Conservation (phyloP, 1,139 yeast species). For the Trichomonascaceae sp. region DNA sequence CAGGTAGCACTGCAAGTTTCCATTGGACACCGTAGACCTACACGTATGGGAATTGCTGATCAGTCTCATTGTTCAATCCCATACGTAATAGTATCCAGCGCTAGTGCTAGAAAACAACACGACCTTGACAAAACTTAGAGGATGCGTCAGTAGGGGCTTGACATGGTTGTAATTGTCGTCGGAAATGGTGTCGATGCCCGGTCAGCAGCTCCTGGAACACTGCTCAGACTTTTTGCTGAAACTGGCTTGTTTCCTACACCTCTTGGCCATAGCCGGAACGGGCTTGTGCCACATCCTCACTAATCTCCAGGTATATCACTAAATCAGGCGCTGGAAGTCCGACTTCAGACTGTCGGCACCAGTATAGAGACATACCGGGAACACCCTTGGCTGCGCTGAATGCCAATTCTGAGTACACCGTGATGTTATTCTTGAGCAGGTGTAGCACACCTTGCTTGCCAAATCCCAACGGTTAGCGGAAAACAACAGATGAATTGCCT, state of each 20-base stretch:
- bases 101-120: too few relatives aligned
- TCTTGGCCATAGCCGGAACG: slow-evolving; percentile 89
- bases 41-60: too few relatives aligned
- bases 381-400: slow-evolving; percentile 68
- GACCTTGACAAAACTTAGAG: too few relatives aligned
- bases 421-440: slow-evolving; percentile 38
- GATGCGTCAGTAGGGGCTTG: too few relatives aligned
- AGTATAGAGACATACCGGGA: slow-evolving; percentile 40
- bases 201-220: slow-evolving; percentile 47
- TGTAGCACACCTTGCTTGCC: slow-evolving; percentile 33
- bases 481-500: slow-evolving; percentile 76
- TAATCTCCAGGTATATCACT: slow-evolving; percentile 60
- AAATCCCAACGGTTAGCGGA: slow-evolving; percentile 94
- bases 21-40: too few relatives aligned
- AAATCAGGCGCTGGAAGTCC: slow-evolving; percentile 86
- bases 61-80: too few relatives aligned
- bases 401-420: slow-evolving; percentile 81
- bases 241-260: slow-evolving; percentile 63
- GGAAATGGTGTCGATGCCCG: too few relatives aligned
- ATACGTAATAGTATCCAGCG: too few relatives aligned
- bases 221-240: slow-evolving; percentile 55
- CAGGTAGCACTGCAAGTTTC: too few relatives aligned
- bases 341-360: slow-evolving; percentile 72
- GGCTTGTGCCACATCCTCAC: slow-evolving; percentile 34
- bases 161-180: too few relatives aligned